Conservation (phyloP, 2,329 filamentous ascomycete species). For the Aspergillus sojae region DNA sequence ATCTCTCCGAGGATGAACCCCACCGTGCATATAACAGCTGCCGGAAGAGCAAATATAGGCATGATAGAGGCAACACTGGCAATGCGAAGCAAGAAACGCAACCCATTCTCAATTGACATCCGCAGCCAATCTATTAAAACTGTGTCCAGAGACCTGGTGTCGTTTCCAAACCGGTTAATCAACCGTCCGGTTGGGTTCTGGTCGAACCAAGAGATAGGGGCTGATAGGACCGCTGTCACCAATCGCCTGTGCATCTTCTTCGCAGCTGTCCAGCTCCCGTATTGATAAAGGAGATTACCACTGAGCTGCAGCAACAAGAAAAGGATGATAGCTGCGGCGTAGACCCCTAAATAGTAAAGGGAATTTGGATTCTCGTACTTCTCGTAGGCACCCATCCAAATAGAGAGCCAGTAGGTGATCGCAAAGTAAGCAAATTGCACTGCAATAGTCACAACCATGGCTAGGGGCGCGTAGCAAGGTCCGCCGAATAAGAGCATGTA, state of each 20-base stretch:
- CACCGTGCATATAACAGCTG: constrained; percentile 49
- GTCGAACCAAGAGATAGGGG: constrained; percentile 62
- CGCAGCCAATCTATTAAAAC: constrained; percentile 47
- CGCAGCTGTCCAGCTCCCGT: constrained; percentile 61
- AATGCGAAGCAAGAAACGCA: constrained; percentile 51
- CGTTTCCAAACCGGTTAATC: constrained; percentile 55
- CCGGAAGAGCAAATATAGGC: constrained; percentile 55
- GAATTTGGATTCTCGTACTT: constrained; percentile 21
- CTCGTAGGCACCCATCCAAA: constrained; percentile 31
- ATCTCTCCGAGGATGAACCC: constrained; percentile 54
- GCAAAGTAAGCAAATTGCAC: constrained; percentile 31
- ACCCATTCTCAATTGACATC: constrained; percentile 40
- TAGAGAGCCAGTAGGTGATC: constrained; percentile 33
- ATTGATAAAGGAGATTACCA: constrained; percentile 50
- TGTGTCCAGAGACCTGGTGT: constrained; percentile 60
- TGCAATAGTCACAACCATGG: constrained; percentile 23
- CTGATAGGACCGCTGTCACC: constrained; percentile 55
- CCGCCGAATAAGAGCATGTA: constrained; percentile 32
- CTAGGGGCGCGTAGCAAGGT: constrained; percentile 22
- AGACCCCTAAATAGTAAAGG: constrained; percentile 57
- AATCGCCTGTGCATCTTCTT: constrained; percentile 56
- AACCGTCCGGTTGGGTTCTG: constrained; percentile 54
- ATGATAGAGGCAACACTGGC: constrained; percentile 55
- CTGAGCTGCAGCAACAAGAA: constrained; percentile 27
- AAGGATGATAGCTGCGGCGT: constrained; percentile 49